Evolutionary conservation across 1,139 yeast species (phyloP), one percentile per base, ranked within the genome.

Genomic region (Spencermartinsiella ligniputridi): DNA sequence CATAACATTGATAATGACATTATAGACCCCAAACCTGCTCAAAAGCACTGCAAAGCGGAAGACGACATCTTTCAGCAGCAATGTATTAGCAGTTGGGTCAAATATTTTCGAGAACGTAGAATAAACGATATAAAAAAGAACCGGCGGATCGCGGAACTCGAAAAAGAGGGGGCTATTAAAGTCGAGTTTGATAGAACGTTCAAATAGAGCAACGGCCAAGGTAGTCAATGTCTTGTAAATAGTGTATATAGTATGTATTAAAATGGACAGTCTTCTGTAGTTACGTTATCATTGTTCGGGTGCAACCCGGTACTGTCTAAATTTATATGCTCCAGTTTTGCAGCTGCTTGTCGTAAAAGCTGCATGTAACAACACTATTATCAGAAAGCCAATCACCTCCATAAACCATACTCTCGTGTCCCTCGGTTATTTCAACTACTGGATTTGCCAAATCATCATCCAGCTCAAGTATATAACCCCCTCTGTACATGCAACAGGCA

Each of bases 401-500:
- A 58, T 92, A 92, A 43, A 92, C 89, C 88, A 92, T 92, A 53
- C 96, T 87, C 39, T 80, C 82, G 61, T 92, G 97, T 19, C 83
- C 85, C 22, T 75, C 76, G 51, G 81, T 83, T 60, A 81, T 77
- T 49, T 73, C 75, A 19, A 70, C 64, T 3, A 62, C 57, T 0
- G 83, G 77, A n/a, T 61, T 59, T 18, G 64, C 66, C 3, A 59
- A 58, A 3, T 69, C 63, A 25, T 62, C 61, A 9, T 50, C 49
- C 2, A 69, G 58, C 15, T 56, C 51, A 1, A 86, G 64, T 1
- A 89, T 69, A 46, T 90, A 71, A 0, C 96, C 96, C 12, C 98
- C 98, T 55, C 88, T 92, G 57, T 92, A 90, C 97, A 92, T 92
- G 60, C 97, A 88, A 59, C 97, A 90, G 0, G 81, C 80, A 43